Base-by-base conservation (phyloP, 1,284 basidiomycete genomes). In the Trichosporon inkin region DNA sequence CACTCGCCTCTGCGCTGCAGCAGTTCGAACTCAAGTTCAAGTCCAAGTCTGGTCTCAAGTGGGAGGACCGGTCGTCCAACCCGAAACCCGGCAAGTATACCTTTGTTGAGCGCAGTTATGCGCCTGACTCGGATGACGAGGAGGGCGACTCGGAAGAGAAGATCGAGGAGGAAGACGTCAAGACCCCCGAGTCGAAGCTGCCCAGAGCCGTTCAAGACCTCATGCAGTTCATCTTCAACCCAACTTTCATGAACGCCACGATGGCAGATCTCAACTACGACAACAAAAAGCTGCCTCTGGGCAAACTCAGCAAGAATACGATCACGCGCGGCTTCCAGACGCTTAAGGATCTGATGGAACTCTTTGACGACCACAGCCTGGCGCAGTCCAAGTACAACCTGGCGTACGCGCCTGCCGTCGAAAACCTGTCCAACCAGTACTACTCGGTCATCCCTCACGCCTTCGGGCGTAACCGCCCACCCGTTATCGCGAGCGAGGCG, bases 261-360 rank as follows among this genome's bases (percentile, higher is more conserved):
- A 71, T 87, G 67, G 82, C 83, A n/a, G 82, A 83, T 3, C 84
- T 87, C 84, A 86, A 86, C 67, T 87, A 87, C 66, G 85, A 87
- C 68, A 85, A 84, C 3, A 84, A 84, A 66, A 87, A 87, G 68
- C 79, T 87, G 20, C 86, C 86, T 14, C 81, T 87, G 10, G 85
- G 84, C 10, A 72, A 75, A 58, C 68, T 75, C 34, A 62, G 67
- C 56, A 72, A 71, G 58, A 55, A 52, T 80, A 75, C 62, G 57
- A 63, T 62, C 35, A 32, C 52, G 8, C 51, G 51, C 6, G 65
- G 65, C 13, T 67, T 67, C 57, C 56, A 61, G 44, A 52, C 55
- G 3, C 38, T 60, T 41, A 55, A 84, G 83, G 84, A 49, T 84
- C 76, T 79, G 83, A 37, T 80, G 82, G 5, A 85, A 76, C 80